These are phyloP conservation scores for Berkeleyomyces rouxiae DNA, from an alignment of 2,329 filamentous ascomycete species.

Conservation along the genomic window DNA sequence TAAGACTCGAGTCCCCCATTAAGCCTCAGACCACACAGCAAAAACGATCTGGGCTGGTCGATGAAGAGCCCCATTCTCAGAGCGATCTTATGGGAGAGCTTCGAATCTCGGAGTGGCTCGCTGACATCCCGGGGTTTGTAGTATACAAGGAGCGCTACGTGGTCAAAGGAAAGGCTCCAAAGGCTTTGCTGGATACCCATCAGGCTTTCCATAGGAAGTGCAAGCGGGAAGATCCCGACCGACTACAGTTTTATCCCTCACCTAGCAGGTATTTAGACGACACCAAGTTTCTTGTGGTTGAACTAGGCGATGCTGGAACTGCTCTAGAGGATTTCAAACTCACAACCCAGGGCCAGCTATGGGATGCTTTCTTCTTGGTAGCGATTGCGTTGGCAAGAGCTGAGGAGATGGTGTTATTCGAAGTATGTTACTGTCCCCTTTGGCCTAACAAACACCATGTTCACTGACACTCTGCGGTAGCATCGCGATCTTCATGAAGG, in stretches of 20 bases:
- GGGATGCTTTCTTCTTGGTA: slow-evolving; percentile 46
- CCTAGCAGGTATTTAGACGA: slow-evolving; percentile 41
- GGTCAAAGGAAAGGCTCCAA: slow-evolving; percentile 38
- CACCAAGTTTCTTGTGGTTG: slow-evolving; percentile 43
- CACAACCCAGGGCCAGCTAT: slow-evolving; percentile 33
- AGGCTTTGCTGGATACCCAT: slow-evolving; percentile 40
- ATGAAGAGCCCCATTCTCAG: slow-evolving; percentile 40
- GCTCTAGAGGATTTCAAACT: slow-evolving; percentile 43
- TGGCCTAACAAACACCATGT: not conserved
- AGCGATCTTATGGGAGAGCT: slow-evolving; percentile 41
- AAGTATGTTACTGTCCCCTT: slow-evolving; percentile 26
- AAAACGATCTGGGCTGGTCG: slow-evolving; percentile 35
- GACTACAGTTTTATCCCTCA: slow-evolving; percentile 45
- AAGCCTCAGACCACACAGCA: slow-evolving; percentile 41
- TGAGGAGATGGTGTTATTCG: slow-evolving; percentile 41
- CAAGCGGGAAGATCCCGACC: slow-evolving; percentile 37
- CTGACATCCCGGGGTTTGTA: slow-evolving; percentile 48
- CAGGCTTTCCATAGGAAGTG: slow-evolving; percentile 37
- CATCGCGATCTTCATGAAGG: slow-evolving; percentile 51
- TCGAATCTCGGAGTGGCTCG: slow-evolving; percentile 45
- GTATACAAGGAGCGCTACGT: slow-evolving; percentile 49
- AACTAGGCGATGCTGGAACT: slow-evolving; percentile 44
- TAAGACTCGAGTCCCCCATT: slow-evolving; percentile 41
- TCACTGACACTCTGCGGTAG: slow-evolving; percentile 21
- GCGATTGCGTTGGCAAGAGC: slow-evolving; percentile 43